Percentiles rank a stretch among this genome's conserved stretches.
Evolutionary conservation across 1,139 yeast species (phyloP).

Genomic region (Williopsis jadinii): DNA sequence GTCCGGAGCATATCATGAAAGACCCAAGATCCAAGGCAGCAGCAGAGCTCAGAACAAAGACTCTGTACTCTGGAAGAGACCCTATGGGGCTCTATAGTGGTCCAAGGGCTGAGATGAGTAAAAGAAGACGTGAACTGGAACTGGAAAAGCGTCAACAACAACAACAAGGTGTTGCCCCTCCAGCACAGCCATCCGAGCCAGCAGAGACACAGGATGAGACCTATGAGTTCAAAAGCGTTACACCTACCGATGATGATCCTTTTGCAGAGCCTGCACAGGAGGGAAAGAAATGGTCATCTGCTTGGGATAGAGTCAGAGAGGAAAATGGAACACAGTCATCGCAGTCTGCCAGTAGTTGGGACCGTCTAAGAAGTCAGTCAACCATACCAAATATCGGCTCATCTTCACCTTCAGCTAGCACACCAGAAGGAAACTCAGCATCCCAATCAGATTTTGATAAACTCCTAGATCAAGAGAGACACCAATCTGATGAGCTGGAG

Average conservation of each 20-base stretch:
- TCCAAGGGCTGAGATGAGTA: constrained; percentile 21
- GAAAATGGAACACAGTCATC: constrained; percentile 10
- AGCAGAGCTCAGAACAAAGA: constrained; percentile 18
- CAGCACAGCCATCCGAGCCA: background rate
- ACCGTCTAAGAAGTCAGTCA: background rate
- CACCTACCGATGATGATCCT: constrained; percentile 16
- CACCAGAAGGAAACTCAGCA: background rate
- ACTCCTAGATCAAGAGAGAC: constrained; percentile 19
- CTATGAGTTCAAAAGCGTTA: background rate
- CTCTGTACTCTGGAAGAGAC: constrained; percentile 27
- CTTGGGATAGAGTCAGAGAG: constrained; percentile 22
- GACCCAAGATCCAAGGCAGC: constrained; percentile 29
- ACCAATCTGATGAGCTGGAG: constrained; percentile 8
- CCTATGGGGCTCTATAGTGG: constrained; percentile 29
- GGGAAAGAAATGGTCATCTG: constrained; percentile 8
- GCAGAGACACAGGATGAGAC: background rate
- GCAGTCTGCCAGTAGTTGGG: background rate
- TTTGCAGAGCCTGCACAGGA: constrained; percentile 14
- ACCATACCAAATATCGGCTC: background rate
- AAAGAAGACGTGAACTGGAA: constrained; percentile 9
- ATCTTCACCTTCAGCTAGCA: background rate
- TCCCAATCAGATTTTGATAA: constrained; percentile 18
- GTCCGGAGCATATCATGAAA: constrained; percentile 31
- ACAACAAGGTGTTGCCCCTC: background rate
- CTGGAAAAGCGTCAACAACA: background rate